Base-by-base conservation (phyloP, 78 protist genomes). In the Dictyostelium discoideum region DNA sequence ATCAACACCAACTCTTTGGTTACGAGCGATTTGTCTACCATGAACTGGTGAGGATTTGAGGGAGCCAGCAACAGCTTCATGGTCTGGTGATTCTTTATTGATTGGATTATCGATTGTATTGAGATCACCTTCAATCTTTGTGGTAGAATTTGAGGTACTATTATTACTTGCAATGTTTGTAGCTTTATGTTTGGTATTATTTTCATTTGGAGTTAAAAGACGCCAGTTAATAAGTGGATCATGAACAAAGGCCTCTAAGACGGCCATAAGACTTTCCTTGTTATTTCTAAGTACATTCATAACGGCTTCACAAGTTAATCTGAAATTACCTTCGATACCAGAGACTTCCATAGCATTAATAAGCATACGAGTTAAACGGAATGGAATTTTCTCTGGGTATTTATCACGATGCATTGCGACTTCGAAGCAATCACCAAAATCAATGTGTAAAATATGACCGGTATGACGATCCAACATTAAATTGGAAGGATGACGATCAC, bases 161-260 rank as follows among this genome's bases (percentile, higher is more conserved):
- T 26, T 69, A 1, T 16, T 48, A 29, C 54, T 37, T 29, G 44
- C 39, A 20, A 22, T 37, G 44, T 29, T 29, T 11, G 76, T 24
- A 10, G 37, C 77, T 93, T 82, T 50, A 74, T 93, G 81, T 37
- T 93, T 82, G 13, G 13, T 78, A 78, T 78, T 57, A 13, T 80
- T 84, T 40, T 67, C 83, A 26, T 86, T 95, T 37, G 97, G 84
- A 24, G 97, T 93, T 13, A 98, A 80, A 32, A 99, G 98, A 10
- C 99, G 72, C 99, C 99, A 99, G 42, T 97, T 98, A 92, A 99
- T 96, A 29, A 99, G 97, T 26, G 99, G 99, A 89, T 99, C 99
- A 96, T 99, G 97, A 14, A 99, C 99, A 87, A 99, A 99, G 10
- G 99, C 99, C 96, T 99, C 99, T 3, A 99, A 97, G 96, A 99